phyloP scores from a whole-genome alignment of 2,329 filamentous ascomycete genomes.

The Botryotinia calthae region DNA sequence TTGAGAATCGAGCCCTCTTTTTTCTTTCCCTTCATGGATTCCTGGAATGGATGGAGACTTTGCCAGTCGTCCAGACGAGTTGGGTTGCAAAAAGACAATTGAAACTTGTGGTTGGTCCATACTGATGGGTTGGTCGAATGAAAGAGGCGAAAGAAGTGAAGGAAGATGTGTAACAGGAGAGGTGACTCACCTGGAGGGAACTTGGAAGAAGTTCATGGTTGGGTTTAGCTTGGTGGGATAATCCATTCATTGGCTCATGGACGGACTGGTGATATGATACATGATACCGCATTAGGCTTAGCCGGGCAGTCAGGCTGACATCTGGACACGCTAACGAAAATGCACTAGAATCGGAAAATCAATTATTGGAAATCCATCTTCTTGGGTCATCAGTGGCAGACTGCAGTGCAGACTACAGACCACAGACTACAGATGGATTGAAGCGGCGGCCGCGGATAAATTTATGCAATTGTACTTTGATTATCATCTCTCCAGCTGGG shows the following conservation, averaged over 20 bases:
- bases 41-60: background rate
- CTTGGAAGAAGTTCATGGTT: conserved; percentile 3
- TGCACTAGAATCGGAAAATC: background rate
- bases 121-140: conserved; percentile 14
- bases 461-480: background rate
- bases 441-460: conserved; percentile 18
- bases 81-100: conserved; percentile 14
- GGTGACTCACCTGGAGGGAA: conserved; percentile 14
- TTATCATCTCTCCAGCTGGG: background rate
- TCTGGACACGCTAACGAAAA: background rate
- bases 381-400: too few species aligned
- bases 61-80: conserved; percentile 3
- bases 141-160: conserved; percentile 9
- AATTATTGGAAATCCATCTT: background rate
- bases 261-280: background rate
- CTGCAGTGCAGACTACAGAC: too few species aligned
- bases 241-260: background rate
- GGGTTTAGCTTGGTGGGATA: background rate
- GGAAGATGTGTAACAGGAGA: conserved; percentile 7
- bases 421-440: background rate
- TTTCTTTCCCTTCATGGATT: background rate
- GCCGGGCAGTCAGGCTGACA: background rate
- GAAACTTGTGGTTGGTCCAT: conserved; percentile 17
- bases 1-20: background rate
- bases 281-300: conserved; percentile 14